A percentile compares a stretch with the other conserved stretches of the same genome.
Evolutionary conservation across 495 filamentous ascomycete species (phyloP).

Genomic region (Aspergillus incahuasiensis): DNA sequence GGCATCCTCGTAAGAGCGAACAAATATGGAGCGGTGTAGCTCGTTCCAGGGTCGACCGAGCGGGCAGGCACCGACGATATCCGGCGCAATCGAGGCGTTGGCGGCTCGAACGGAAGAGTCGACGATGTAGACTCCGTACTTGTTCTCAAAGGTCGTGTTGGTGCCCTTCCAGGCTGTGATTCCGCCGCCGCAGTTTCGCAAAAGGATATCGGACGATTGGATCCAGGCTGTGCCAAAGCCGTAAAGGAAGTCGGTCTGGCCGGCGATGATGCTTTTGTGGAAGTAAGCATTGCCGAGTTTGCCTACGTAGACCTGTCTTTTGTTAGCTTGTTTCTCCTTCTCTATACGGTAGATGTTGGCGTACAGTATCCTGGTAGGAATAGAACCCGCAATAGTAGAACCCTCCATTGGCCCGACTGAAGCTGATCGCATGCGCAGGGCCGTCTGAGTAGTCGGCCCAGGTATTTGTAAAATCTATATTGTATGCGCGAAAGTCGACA

Average conservation of each 20-base stretch:
- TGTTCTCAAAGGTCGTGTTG: slow-evolving; percentile 58
- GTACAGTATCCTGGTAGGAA: slow-evolving; percentile 56
- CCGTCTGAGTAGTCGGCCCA: slow-evolving; percentile 47
- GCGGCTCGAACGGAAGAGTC: slow-evolving; percentile 45
- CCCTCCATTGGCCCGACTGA: slow-evolving; percentile 53
- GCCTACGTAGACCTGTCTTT: slow-evolving; percentile 49
- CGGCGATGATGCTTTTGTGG: slow-evolving; percentile 48
- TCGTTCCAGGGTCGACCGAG: slow-evolving; percentile 58
- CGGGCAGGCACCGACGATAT: slow-evolving; percentile 47
- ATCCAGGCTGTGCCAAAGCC: slow-evolving; percentile 51
- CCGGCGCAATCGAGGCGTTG: slow-evolving; percentile 44
- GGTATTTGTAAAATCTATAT: slow-evolving; percentile 56
- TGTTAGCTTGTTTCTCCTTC: background rate
- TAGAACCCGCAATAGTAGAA: slow-evolving; percentile 57
- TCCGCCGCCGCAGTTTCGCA: slow-evolving; percentile 56
- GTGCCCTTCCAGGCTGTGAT: slow-evolving; percentile 65
- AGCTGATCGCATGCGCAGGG: slow-evolving; percentile 51
- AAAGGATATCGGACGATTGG: slow-evolving; percentile 36
- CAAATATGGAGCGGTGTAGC: slow-evolving; percentile 50
- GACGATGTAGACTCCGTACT: slow-evolving; percentile 58
- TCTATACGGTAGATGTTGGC: slow-evolving; percentile 7
- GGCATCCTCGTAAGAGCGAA: slow-evolving; percentile 46
- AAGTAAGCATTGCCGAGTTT: slow-evolving; percentile 59
- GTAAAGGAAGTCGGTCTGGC: slow-evolving; percentile 59
- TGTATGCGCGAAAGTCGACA: slow-evolving; percentile 53